A percentile compares a stretch with the other conserved stretches of the same genome.
Evolutionary conservation across 306 rosid species (phyloP).

Genomic region (Mucuna pruriens): DNA sequence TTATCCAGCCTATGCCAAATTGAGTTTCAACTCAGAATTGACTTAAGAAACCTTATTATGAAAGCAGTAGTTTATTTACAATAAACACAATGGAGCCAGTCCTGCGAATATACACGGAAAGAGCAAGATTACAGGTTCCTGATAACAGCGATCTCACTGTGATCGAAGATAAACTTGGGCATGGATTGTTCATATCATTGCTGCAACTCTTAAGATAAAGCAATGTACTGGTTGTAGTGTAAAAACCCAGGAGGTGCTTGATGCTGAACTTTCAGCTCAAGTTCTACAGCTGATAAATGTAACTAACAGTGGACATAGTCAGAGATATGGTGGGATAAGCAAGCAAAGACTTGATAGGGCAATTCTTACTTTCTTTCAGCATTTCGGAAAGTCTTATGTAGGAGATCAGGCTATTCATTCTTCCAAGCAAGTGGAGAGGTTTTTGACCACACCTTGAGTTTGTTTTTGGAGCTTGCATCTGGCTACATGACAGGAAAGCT

Average conservation of each 20-base stretch:
- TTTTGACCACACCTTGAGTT: slow-evolving; percentile 92
- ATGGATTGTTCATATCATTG: slow-evolving; percentile 96
- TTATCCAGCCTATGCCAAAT: background rate
- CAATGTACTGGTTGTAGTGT: slow-evolving; percentile 89
- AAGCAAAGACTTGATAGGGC: slow-evolving; percentile 99
- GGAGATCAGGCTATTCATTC: slow-evolving; percentile 99
- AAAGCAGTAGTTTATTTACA: slow-evolving; percentile 87
- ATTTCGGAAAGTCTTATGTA: slow-evolving; percentile 92
- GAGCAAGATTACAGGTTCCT: slow-evolving; percentile 79
- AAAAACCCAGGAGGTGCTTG: slow-evolving; percentile 93
- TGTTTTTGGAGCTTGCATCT: slow-evolving; percentile 97
- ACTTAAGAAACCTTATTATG: slow-evolving; percentile 44
- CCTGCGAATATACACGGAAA: slow-evolving; percentile 90
- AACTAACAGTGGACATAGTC: slow-evolving; percentile 93
- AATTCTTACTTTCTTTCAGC: slow-evolving; percentile 93
- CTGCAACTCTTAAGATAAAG: slow-evolving; percentile 89
- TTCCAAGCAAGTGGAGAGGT: slow-evolving; percentile 99
- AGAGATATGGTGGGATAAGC: slow-evolving; percentile 91
- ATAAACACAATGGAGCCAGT: slow-evolving; percentile 92
- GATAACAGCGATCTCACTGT: slow-evolving; percentile 78
- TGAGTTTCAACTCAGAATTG: slow-evolving; percentile 2
- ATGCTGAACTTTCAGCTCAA: slow-evolving; percentile 98
- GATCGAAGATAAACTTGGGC: slow-evolving; percentile 94
- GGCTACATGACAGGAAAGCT: slow-evolving; percentile 99
- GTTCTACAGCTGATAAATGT: slow-evolving; percentile 88